Base-by-base conservation (phyloP, 768 basidiomycete species). In the Leccinellum luteum region DNA sequence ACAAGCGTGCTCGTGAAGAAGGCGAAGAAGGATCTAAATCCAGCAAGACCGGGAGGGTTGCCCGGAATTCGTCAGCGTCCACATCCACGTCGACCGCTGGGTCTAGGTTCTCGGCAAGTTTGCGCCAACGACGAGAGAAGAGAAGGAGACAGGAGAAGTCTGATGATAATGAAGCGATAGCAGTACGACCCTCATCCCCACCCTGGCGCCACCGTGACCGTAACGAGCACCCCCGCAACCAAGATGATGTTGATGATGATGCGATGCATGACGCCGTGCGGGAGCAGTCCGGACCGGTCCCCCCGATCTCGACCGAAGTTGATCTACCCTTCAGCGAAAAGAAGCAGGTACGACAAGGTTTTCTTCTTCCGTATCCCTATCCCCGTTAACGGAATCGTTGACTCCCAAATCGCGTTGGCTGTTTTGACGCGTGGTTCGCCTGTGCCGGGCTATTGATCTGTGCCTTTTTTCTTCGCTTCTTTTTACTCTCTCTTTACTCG, bases 291-390 rank as follows among this genome's bases (percentile, higher is more conserved):
- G 65, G 65, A 10, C 61, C 61, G 48, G 44, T 55, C 59, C 61
- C 58, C 56, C 50, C 68, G 50, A 62, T 43, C 19, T 43, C 41
- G 41, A 10, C 41, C 41, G 19, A 43, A 43, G 41, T 23, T 27
- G 64, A 62, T 58, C 60, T 66, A 59, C 64, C 69, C 60, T 62
- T 64, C 56, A 57, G 63, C 38, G 66, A 67, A 55, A 71, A 71
- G 62, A 64, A 68, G 45, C 63, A 61, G 60, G 74, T 75, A 69
- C 66, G 75, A 47, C 56, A 43, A 43, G 41, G 41, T 43, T 43
- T 43, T 43, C 41, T 43, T 19, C 41, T 43, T 43, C 19, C 38
- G n/a, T 38, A 9, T 38, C 35, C 38, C 38, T 41, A 41, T 41
- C 38, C 38, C 59, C 32, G 64, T 71, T 63, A 64, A 65, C 52